Evolutionary conservation across 257 asterid species (phyloP), one percentile per base, ranked within the genome.

Genomic region (Gentiana macrophylla): DNA sequence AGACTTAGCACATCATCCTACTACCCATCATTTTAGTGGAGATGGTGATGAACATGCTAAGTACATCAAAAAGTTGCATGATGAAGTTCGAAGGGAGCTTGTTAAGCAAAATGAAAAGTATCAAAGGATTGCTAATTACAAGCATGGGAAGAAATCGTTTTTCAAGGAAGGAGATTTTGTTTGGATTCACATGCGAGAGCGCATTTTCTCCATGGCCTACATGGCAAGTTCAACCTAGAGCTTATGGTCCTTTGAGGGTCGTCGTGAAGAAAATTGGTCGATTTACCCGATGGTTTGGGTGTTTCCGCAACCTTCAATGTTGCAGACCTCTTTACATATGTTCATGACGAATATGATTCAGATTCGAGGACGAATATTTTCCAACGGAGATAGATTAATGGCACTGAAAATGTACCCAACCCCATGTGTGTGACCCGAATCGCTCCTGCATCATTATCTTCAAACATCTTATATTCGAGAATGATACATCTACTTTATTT

Each of bases 111-210:
- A 53, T 32, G 57, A 32, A 4, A 53, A 53, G 38, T 53, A 53
- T 32, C 37, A 53, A 34, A 8, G 11, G 2, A 7, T 4, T 32
- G 57, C 57, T 12, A 34, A 53, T 8, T 24, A 24, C 24, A 53
- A 55, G 24, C 47, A 35, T 55, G 6, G 59, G 3, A 55, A 37
- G 48, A 3, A 7, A 2, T 4, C 32, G 2, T 1, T 11, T 1
- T 55, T 55, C 47, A 36, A 35, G 35, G 59, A 55, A 55, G 60
- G 49, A 2, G 48, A 55, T 9, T 55, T 55, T 46, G 60, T 55
- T 1, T 35, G 4, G 46, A 55, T 55, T 55, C 35, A 55, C n/a
- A 32, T 55, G 2, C 6, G 8, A 55, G 13, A 55, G 46, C 12
- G 10, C 32, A 33, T 12, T 55, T 55, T 55, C 33, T 34, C 35